A percentile compares a stretch with the other conserved stretches of the same genome.
Conservation (phyloP, 345 rosid species). For the Chamaenerion angustifolium region DNA sequence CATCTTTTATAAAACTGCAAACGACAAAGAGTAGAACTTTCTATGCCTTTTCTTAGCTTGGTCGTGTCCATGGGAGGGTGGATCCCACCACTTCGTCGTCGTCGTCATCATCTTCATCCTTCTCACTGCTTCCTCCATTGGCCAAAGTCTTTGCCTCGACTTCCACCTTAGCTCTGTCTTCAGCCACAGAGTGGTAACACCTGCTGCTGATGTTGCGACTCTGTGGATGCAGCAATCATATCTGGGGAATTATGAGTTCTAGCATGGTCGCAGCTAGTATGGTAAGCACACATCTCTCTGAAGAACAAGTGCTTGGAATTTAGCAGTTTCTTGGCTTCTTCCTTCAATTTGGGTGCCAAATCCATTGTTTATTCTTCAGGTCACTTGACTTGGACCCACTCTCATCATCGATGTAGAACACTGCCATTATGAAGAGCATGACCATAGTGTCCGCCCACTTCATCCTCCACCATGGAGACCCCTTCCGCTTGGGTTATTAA, state of each 20-base stretch:
- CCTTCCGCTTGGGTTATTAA: slow-evolving; percentile 41
- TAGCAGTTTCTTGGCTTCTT: slow-evolving; percentile 67
- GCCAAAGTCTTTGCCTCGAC: slow-evolving; percentile 19
- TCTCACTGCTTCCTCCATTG: slow-evolving; percentile 22
- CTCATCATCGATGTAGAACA: slow-evolving; percentile 85
- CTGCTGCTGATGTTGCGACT: slow-evolving; percentile 19
- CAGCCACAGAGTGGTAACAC: slow-evolving; percentile 44
- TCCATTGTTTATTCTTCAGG: slow-evolving; percentile 60
- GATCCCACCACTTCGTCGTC: slow-evolving; percentile 21
- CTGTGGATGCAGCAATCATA: slow-evolving; percentile 19
- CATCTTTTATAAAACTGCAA: slow-evolving; percentile 24
- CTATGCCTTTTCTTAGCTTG: slow-evolving; percentile 26
- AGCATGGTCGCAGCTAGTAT: slow-evolving; percentile 67
- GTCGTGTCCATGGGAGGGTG: slow-evolving; percentile 19
- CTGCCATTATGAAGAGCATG: slow-evolving; percentile 67
- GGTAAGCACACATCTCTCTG: slow-evolving; percentile 96
- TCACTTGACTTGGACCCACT: slow-evolving; percentile 46
- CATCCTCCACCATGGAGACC: slow-evolving; percentile 93
- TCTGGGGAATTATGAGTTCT: slow-evolving; percentile 29
- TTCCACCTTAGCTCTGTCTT: slow-evolving; percentile 17
- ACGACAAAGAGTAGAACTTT: slow-evolving; percentile 9
- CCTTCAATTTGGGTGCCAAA: slow-evolving; percentile 57
- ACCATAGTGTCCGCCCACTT: slow-evolving; percentile 97
- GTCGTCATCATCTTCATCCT: slow-evolving; percentile 34
- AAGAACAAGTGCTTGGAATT: slow-evolving; percentile 91